Evolutionary conservation across 768 basidiomycete genomes (phyloP).

Genomic region (Psilocybe cubensis): DNA sequence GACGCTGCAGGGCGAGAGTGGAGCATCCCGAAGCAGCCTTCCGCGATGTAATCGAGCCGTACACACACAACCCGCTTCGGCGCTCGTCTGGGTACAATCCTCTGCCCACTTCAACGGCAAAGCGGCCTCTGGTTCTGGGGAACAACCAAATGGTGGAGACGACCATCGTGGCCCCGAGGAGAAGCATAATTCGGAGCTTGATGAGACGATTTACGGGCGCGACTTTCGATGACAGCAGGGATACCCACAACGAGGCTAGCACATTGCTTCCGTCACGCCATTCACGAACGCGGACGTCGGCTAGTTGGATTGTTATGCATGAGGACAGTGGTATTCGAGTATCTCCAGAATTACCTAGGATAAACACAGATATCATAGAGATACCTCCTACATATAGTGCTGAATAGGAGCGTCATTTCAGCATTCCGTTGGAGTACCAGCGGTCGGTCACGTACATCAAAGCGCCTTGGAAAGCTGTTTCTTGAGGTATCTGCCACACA

Average conservation of each 20-base stretch:
- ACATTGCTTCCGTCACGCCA: neutral
- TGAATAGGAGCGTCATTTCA: neutral
- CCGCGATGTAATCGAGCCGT: neutral
- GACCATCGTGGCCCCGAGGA: neutral
- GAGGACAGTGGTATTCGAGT: slow-evolving; percentile 1
- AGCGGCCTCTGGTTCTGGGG: neutral
- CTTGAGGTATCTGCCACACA: too few species aligned
- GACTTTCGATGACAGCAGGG: neutral
- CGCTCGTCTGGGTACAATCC: neutral
- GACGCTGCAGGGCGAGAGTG: neutral
- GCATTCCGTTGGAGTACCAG: too few species aligned
- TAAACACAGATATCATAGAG: neutral
- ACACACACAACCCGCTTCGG: neutral
- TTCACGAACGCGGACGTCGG: neutral
- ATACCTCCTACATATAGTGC: slow-evolving; percentile 4
- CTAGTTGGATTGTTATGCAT: neutral
- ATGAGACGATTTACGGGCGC: neutral
- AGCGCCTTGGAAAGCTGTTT: too few species aligned
- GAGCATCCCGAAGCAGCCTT: neutral
- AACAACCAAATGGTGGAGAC: neutral
- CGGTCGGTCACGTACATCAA: too few species aligned
- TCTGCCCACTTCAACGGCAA: neutral
- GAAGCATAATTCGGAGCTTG: neutral
- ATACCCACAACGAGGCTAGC: neutral
- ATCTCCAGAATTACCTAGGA: neutral